A percentile compares a stretch with the other conserved stretches of the same genome.
phyloP scores from a whole-genome alignment of 805 yeast genomes.

The Wickerhamiella nectarea region DNA sequence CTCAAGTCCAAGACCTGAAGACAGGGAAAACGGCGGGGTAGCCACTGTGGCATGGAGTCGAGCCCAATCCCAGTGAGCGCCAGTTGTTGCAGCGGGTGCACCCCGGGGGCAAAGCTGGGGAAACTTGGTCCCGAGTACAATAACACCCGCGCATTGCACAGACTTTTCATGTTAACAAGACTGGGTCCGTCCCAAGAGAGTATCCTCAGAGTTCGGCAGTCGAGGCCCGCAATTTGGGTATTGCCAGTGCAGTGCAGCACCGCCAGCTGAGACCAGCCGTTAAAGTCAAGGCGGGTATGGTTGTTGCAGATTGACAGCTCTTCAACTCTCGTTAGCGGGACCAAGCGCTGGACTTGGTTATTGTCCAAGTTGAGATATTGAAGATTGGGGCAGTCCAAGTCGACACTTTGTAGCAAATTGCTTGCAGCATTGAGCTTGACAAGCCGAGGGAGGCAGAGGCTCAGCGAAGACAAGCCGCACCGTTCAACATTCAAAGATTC shows the following conservation, averaged over 20 bases:
- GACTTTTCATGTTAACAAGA: not conserved
- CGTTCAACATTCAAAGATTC: not conserved
- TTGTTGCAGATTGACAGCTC: slow-evolving; percentile 1
- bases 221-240: not conserved
- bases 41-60: not conserved
- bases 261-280: not conserved
- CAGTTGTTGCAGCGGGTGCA: not conserved
- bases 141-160: not conserved
- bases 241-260: not conserved
- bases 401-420: not conserved
- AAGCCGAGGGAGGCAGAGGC: not conserved
- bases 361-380: not conserved
- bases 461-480: not conserved
- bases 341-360: not conserved
- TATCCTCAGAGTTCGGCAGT: not conserved
- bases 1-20: not conserved
- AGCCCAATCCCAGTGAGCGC: not conserved
- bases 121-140: not conserved
- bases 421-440: not conserved
- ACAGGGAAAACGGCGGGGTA: not conserved
- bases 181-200: not conserved
- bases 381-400: not conserved
- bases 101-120: not conserved
- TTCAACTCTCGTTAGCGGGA: not conserved
- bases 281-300: not conserved